Evolutionary conservation across 345 rosid genomes (phyloP), one percentile per base, ranked within the genome.

Genomic region (Psidium guajava): DNA sequence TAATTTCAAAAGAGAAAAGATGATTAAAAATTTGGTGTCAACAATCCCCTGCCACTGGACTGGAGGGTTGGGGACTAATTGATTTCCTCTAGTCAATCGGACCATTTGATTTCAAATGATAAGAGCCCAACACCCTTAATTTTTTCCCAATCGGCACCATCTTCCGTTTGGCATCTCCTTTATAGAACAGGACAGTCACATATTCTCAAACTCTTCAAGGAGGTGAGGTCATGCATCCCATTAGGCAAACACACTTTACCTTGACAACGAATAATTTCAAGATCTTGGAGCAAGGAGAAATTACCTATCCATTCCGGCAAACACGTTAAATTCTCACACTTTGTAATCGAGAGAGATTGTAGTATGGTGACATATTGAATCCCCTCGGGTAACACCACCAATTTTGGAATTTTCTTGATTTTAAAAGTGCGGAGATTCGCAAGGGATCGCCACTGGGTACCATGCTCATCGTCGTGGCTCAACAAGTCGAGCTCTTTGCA

Each of bases 311-410:
- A 40, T 40, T 40, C 42, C 42, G 42, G 42, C 42, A 40, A 40
- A 0, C 3, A 0, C 0, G 1, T 40, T 5, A 10, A 24, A 57
- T 25, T 0, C 25, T 0, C 42, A 40, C 42, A 40, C 42, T n/a
- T n/a, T n/a, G n/a, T 25, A 25, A n/a, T 10, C 11, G 10, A 5
- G 24, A 81, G 83, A 6, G 20, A 49, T 55, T 81, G 40, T 42
- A 81, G 20, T 21, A 13, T 51, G 83, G 21, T 11, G 54, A 49
- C 42, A 3, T 81, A 42, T 36, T 27, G 13, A 81, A 49, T 11
- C 40, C 51, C 51, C 32, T 81, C 13, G 57, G 83, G 32, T 49
- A 55, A 81, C 1, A 3, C 32, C 55, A 5, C 11, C n/a, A n/a
- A 4, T 15, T 5, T 4, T 3, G 42, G 16, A 15, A 1, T 21